Base-by-base conservation (phyloP, 2,329 filamentous ascomycete species). In the Chrysosporium queenslandicum region DNA sequence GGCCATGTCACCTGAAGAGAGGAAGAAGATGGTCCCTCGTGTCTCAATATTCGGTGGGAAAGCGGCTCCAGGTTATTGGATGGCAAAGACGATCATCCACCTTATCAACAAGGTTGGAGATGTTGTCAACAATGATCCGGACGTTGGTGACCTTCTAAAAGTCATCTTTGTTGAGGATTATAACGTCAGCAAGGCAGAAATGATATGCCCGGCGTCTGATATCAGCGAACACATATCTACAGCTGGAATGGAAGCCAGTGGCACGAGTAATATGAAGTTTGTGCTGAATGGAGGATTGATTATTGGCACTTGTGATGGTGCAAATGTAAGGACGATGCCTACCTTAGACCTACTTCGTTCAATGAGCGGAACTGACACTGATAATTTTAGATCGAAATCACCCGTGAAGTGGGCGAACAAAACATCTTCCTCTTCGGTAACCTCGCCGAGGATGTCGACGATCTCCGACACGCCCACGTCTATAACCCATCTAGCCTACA, bases 241-340 rank as follows among this genome's bases (percentile, higher is more conserved):
- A 21, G 92, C 92, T 34, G 92, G 92, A 46, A 98, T 92, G 1
- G 92, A 98, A 62, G 82, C 80, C 23, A 81, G 77, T 58, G 91
- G 91, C 57, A 95, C 89, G 11, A 94, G 87, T 64, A 98, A 98
- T 80, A 98, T 98, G 92, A 98, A 98, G 72, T 98, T 98, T 69
- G 92, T 96, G 12, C 78, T 98, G 64, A 98, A 97, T 63, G 92
- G 92, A 58, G 92, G 92, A 58, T 76, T 98, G 56, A 94, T 98
- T 64, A 98, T 98, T 61, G 92, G 92, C 61, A 98, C 92, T 18
- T 96, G 91, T 66, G 92, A 98, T 64, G 92, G 92, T 66, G 92
- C 92, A 58, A 98, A 98, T 65, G 88, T 92, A 77, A 77, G 84
- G 76, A 11, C 39, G 46, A 40, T 39, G 3, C 40, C n/a, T 47